Evolutionary conservation across 139 green algal species (phyloP), one percentile per base, ranked within the genome.

Genomic region (Asterochloris erici): DNA sequence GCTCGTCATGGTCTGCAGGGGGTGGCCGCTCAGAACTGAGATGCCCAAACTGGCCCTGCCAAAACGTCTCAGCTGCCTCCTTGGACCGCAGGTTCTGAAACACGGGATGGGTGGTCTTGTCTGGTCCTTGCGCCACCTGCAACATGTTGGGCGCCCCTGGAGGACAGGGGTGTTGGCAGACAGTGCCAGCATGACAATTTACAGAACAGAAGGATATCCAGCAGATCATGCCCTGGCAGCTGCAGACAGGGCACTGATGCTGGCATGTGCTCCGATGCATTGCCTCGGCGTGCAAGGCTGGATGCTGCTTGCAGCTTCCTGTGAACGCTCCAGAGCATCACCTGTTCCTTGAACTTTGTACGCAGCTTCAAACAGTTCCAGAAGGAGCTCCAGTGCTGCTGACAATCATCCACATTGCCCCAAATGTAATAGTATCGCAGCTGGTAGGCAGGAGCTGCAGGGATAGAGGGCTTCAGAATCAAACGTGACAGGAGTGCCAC

Each of bases 361-460:
- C 78, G 85, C 81, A 86, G 89, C 27, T 88, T 90, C 64, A 93
- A 68, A 80, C 89, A 93, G 73, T 88, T 76, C 11, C 81, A 87
- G 9, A 92, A 70, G 11, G 86, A 78, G 15, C 73, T 76, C 89
- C 89, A 93, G 47, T 90, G 83, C 26, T 77, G 38, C 11, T 71
- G 78, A 69, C 89, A 93, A 80, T 91, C 86, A 64, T 93, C 89
- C 17, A 93, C 78, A 17, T 76, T 73, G 12, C 87, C 87, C 23
- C 88, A 84, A 0, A 88, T 29, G 78, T 93, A 93, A 54, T 90
- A 92, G 38, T 91, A 61, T 38, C 81, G 82, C 68, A 92, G 70
- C 77, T 93, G 89, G 61, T 91, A 84, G 0, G 87, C 88, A 21
- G 89, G 89, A 4, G 89, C 89, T 93, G 88, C 82, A 81, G 77